These are phyloP conservation scores for Martiniozyma asiatica DNA, from an alignment of 1,139 yeast species.

Conservation along the genomic window DNA sequence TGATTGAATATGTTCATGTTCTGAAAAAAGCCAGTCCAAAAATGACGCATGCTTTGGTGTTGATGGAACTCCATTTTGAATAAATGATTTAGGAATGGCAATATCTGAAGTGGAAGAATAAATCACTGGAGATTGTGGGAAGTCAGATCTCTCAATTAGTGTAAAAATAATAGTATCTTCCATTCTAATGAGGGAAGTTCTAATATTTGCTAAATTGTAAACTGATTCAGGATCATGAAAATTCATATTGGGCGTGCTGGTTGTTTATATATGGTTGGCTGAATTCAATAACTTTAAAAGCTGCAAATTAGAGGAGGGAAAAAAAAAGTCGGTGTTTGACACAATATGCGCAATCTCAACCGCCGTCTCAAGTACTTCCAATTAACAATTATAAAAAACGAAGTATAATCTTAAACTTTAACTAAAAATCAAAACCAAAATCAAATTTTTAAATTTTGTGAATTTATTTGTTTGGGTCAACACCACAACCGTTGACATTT, in stretches of 20 bases:
- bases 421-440: too few species aligned
- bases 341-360: too few species aligned
- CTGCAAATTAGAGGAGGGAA: too few species aligned
- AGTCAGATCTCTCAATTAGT: constrained; percentile 87
- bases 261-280: too few species aligned
- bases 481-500: constrained; percentile 50
- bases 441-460: too few species aligned
- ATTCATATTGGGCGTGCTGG: constrained; percentile 75
- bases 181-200: constrained; percentile 80
- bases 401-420: too few species aligned
- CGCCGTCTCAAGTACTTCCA: too few species aligned
- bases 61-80: too few species aligned
- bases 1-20: constrained; percentile 68
- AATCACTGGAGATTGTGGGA: constrained; percentile 62
- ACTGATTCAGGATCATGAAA: constrained; percentile 78
- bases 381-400: too few species aligned
- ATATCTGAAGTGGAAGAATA: constrained; percentile 49
- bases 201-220: constrained; percentile 66
- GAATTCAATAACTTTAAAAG: too few species aligned
- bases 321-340: too few species aligned
- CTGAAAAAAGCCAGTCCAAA: constrained; percentile 73
- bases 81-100: constrained; percentile 24
- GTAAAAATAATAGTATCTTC: constrained; percentile 93
- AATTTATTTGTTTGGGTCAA: constrained; percentile 12
- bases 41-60: constrained; percentile 80